Conservation (phyloP, 495 filamentous ascomycete genomes). For the Daldinia concentrica region DNA sequence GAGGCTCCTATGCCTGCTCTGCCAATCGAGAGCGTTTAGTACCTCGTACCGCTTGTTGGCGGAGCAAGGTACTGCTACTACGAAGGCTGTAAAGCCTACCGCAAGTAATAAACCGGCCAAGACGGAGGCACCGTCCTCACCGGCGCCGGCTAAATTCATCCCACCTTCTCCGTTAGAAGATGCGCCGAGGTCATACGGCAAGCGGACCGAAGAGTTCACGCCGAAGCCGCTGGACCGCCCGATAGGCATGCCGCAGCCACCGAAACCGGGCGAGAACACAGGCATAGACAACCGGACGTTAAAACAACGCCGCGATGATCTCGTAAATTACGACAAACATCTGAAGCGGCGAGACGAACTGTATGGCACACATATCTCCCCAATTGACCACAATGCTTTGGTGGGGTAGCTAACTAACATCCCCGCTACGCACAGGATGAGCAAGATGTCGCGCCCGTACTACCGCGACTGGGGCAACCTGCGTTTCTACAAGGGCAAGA, state of each 20-base stretch:
- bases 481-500: slow-evolving; percentile 83
- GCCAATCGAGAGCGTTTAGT: slow-evolving; percentile 60
- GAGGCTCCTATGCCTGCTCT: slow-evolving; percentile 52
- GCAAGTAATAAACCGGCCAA: slow-evolving; percentile 15
- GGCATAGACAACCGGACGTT: slow-evolving; percentile 75
- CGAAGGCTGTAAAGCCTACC: slow-evolving; percentile 30
- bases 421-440: slow-evolving; percentile 50
- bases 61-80: slow-evolving; percentile 39
- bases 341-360: slow-evolving; percentile 74
- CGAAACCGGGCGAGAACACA: slow-evolving; percentile 78
- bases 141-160: slow-evolving; percentile 24
- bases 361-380: slow-evolving; percentile 54
- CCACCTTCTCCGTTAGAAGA: slow-evolving; percentile 53
- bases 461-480: slow-evolving; percentile 93
- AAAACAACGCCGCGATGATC: slow-evolving; percentile 77
- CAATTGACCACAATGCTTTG: neutral
- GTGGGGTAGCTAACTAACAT: slow-evolving; percentile 17
- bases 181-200: slow-evolving; percentile 64
- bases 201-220: slow-evolving; percentile 66
- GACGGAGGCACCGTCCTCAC: slow-evolving; percentile 16
- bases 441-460: slow-evolving; percentile 79
- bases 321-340: slow-evolving; percentile 86
- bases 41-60: slow-evolving; percentile 53
- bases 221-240: slow-evolving; percentile 78
- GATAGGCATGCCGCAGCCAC: slow-evolving; percentile 79